These are phyloP conservation scores for Gracilaria caudata DNA, from an alignment of 23 red algal genomes.

Conservation along the genomic window DNA sequence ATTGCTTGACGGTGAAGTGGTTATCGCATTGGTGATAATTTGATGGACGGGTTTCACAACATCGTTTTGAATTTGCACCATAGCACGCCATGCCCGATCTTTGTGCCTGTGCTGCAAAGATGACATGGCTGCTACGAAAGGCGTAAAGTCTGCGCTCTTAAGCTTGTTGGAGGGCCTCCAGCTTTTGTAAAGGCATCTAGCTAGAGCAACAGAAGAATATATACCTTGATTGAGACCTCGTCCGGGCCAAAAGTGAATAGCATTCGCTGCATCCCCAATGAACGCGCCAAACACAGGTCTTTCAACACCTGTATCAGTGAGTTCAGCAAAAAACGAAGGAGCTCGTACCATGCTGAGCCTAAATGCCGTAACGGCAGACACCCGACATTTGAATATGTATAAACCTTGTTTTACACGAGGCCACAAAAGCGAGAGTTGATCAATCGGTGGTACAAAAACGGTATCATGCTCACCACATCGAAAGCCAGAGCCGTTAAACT, in stretches of 20 bases:
- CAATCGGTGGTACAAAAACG: not conserved
- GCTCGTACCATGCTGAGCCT: slow-evolving; percentile 22
- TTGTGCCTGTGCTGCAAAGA: slow-evolving; percentile 32
- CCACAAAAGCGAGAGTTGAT: slow-evolving; percentile 20
- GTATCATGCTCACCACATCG: not conserved
- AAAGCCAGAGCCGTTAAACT: not conserved
- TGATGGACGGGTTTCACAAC: not conserved
- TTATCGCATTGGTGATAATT: slow-evolving; percentile 3
- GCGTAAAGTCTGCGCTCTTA: slow-evolving; percentile 22
- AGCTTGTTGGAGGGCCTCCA: slow-evolving; percentile 6
- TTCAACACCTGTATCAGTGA: slow-evolving; percentile 17
- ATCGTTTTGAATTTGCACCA: slow-evolving; percentile 14
- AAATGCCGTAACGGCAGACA: slow-evolving; percentile 19
- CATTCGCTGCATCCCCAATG: slow-evolving; percentile 34
- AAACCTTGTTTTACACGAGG: slow-evolving; percentile 24
- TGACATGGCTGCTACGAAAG: slow-evolving; percentile 21
- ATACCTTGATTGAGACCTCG: slow-evolving; percentile 33
- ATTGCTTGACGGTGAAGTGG: not conserved
- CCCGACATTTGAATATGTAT: not conserved
- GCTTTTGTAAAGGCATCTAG: slow-evolving; percentile 30
- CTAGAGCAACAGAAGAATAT: slow-evolving; percentile 10
- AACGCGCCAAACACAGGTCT: slow-evolving; percentile 27
- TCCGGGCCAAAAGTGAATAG: slow-evolving; percentile 52
- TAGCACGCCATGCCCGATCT: slow-evolving; percentile 36
- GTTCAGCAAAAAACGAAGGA: slow-evolving; percentile 9